Evolutionary conservation across 257 asterid species (phyloP).

Genomic region (Solanum sejunctum): DNA sequence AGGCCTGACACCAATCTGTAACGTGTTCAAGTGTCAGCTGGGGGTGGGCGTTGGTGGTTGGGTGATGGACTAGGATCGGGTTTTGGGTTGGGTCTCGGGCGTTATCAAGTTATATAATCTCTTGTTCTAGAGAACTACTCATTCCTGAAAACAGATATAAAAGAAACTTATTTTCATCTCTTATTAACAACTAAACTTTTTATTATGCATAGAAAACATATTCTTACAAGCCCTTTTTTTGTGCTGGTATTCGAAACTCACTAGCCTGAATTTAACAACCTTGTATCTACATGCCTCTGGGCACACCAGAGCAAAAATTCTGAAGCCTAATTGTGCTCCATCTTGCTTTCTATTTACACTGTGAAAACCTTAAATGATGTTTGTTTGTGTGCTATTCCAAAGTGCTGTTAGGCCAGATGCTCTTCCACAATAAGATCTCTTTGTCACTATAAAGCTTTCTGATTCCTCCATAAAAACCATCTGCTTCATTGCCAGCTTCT

Average conservation of each 20-base stretch:
- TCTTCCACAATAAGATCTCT: constrained; percentile 60
- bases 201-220: not conserved
- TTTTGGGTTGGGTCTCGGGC: too few species aligned
- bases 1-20: too few species aligned
- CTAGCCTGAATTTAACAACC: not conserved
- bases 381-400: constrained; percentile 22
- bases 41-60: too few species aligned
- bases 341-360: constrained; percentile 20
- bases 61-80: too few species aligned
- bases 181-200: not conserved
- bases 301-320: not conserved
- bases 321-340: not conserved
- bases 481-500: constrained; percentile 56
- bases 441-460: constrained; percentile 41
- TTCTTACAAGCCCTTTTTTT: not conserved
- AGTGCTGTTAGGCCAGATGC: constrained; percentile 43
- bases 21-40: too few species aligned
- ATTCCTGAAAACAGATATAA: not conserved
- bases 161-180: not conserved
- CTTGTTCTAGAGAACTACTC: not conserved
- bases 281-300: not conserved
- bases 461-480: constrained; percentile 84
- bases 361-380: not conserved
- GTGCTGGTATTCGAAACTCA: not conserved
- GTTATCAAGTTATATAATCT: not conserved